Percentiles rank a stretch among this genome's conserved stretches.
Conservation (phyloP, 331 rosid genomes). For the Erythrophleum ivorense region DNA sequence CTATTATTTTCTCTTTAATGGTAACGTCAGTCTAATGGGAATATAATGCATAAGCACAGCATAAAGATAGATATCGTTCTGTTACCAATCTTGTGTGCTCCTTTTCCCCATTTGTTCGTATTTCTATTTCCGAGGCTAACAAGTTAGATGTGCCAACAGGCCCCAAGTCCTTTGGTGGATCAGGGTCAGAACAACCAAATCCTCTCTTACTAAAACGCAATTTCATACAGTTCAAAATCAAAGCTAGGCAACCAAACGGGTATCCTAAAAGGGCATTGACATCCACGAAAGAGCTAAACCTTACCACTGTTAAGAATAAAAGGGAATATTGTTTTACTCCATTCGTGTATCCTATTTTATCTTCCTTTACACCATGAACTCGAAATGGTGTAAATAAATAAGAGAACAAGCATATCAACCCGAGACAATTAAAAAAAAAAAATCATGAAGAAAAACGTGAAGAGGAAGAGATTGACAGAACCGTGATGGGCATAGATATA, state of each 20-base stretch:
- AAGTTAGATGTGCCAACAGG: neutral
- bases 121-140: too few relatives aligned
- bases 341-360: neutral
- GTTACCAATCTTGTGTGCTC: neutral
- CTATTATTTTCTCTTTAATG: too few relatives aligned
- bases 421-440: neutral
- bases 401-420: neutral
- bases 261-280: neutral
- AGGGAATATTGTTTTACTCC: neutral
- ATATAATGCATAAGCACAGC: neutral
- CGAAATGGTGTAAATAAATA: neutral
- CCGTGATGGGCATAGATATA: slow-evolving; percentile 95
- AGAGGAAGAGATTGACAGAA: slow-evolving; percentile 39
- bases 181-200: too few relatives aligned
- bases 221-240: neutral
- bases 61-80: neutral
- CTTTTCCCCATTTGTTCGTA: neutral
- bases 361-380: neutral
- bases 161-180: neutral
- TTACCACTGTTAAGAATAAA: neutral
- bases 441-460: neutral
- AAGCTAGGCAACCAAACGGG: neutral
- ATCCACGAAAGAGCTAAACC: neutral
- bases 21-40: neutral
- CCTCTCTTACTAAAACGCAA: slow-evolving; percentile 9